Base-by-base conservation (phyloP, 768 basidiomycete species). In the Obba rivulosa region DNA sequence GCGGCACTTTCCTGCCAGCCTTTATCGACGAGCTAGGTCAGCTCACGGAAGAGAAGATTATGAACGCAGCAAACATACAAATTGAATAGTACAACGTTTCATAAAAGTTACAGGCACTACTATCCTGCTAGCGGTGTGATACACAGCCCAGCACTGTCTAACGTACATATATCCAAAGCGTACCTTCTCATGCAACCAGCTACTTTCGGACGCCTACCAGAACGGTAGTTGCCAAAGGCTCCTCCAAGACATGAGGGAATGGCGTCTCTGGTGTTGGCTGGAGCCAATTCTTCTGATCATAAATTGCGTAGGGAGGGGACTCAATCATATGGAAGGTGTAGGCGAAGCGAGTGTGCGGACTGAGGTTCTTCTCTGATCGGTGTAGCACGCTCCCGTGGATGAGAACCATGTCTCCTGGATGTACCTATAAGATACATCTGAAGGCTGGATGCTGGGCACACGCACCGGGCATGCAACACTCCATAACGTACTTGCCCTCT, bases 291-390 rank as follows among this genome's bases (percentile, higher is more conserved):
- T 89, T 90, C 59, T 81, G 77, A 52, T 97, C 95, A 49, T 94
- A 96, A 35, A 61, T 67, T 7, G 81, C 87, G 57, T 76, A 67
- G 20, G 80, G 84, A 35, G 77, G 76, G 17, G 77, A 84, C 59
- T 95, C 90, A 41, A 92, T 84, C 89, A 92, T 91, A 57, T 92
- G 94, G 66, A 96, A 97, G 0, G 96, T 98, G 63, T 98, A 99
- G 23, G 94, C 94, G 55, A 83, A 90, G 47, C 96, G 78, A 1
- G 91, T 91, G 52, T 83, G 75, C 18, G 78, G 70, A 46, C 88
- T 91, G 1, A 75, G 77, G 64, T 99, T 99, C 46, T 80, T 79
- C 62, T 91, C 89, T 0, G 89, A 92, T 63, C 92, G 92, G 70
- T 99, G 96, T 51, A 96, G 69, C 2, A 97, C 92, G 18, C 79